Conservation (phyloP, 1,284 basidiomycete species). For the Gomphus bonarii region DNA sequence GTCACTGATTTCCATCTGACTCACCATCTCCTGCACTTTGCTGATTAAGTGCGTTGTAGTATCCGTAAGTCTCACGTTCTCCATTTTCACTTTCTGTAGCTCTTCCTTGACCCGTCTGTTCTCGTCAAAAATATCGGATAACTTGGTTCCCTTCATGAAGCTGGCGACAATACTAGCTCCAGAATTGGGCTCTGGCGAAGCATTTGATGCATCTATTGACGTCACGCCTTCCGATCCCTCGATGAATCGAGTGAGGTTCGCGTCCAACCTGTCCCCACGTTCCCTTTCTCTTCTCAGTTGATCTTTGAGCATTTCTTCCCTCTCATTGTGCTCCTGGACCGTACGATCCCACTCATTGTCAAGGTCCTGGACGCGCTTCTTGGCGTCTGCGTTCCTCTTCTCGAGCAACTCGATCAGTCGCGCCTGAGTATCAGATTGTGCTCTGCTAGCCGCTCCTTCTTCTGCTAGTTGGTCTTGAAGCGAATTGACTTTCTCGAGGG, state of each 20-base stretch:
- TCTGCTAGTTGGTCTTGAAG: constrained; percentile 66
- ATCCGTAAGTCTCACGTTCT: constrained; percentile 6
- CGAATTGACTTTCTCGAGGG: constrained; percentile 60
- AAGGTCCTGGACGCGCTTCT: constrained; percentile 65
- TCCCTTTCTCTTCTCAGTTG: constrained; percentile 46
- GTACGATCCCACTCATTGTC: constrained; percentile 71
- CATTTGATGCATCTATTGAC: neutral
- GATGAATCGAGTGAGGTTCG: constrained; percentile 3
- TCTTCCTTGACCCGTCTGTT: constrained; percentile 8
- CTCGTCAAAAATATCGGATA: constrained; percentile 9
- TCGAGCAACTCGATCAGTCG: constrained; percentile 74
- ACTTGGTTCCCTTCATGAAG: constrained; percentile 10
- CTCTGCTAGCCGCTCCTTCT: constrained; percentile 68
- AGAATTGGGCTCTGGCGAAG: constrained; percentile 1
- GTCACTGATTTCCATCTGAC: neutral
- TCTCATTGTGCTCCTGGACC: constrained; percentile 54
- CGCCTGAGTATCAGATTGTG: constrained; percentile 61
- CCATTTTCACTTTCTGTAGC: constrained; percentile 9
- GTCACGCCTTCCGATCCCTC: constrained; percentile 2
- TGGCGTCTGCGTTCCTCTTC: constrained; percentile 69
- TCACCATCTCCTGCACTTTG: constrained; percentile 9
- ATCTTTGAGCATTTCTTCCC: constrained; percentile 52
- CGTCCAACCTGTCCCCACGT: constrained; percentile 22
- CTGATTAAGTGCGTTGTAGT: constrained; percentile 8
- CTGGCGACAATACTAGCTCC: constrained; percentile 8